Base-by-base conservation (phyloP, 2,329 filamentous ascomycete species). In the Fusarium sororula region DNA sequence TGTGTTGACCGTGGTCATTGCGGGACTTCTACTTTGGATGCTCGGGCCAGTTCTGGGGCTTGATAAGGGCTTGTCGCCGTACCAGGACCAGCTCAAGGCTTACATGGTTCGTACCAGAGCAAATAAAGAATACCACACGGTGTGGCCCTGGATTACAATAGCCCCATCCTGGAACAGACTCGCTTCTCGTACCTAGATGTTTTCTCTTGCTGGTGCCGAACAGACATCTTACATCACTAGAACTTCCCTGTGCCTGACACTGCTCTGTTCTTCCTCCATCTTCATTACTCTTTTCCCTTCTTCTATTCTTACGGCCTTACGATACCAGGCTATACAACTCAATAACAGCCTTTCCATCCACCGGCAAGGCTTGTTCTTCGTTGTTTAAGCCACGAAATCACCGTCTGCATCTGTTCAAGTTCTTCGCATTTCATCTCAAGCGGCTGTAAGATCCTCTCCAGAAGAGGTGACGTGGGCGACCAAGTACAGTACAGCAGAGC, bases 151-250 rank as follows among this genome's bases (percentile, higher is more conserved):
- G 63, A 75, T 74, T 66, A 48, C 59, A 63, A 60, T 59, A 63
- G 66, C 70, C 74, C 75, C 70, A 74, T 66, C 41, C 68, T 68
- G 24, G 68, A 45, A 68, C 69, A 67, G 37, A 68, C 64, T 77
- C 70, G 65, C 67, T 73, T 74, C 68, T 72, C 63, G 70, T 71
- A 70, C 57, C 61, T 67, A 67, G 69, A 70, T 73, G 68, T 60
- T 74, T 70, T 50, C 70, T 68, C 71, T 75, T 74, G 74, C 70
- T 77, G 70, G 53, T 71, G 66, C 63, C 41, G 50, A 66, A 70
- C 65, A 75, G 48, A 75, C 73, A 72, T 65, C 70, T 78, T 77
- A 77, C 76, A 78, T 78, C 74, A 78, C 73, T 74, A 67, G 63
- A 44, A 62, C 44, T 60, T 64, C 63, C 63, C 73, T 68, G 54